phyloP scores from a whole-genome alignment of 257 asterid genomes.

The Nicotiana undulata region DNA sequence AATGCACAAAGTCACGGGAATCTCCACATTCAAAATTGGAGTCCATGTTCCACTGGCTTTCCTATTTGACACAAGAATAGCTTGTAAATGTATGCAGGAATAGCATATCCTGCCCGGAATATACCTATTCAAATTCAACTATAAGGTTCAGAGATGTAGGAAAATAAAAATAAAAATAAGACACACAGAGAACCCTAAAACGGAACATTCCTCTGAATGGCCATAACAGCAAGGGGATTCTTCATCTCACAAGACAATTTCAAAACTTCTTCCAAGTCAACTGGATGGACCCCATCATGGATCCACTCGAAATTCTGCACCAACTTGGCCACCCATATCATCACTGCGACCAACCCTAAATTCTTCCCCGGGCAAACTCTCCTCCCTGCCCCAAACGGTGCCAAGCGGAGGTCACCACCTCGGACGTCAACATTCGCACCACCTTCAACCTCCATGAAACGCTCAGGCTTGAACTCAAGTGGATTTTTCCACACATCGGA shows the following conservation, averaged over 20 bases:
- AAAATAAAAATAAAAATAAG: background rate
- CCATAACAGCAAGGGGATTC: constrained; percentile 32
- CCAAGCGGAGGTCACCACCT: constrained; percentile 40
- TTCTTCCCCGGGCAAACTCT: constrained; percentile 57
- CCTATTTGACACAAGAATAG: no score
- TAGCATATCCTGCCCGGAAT: background rate
- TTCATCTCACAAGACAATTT: constrained; percentile 60
- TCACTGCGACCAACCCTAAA: constrained; percentile 34
- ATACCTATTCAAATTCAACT: background rate
- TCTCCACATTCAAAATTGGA: no score
- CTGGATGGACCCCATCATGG: background rate
- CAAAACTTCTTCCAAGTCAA: constrained; percentile 40
- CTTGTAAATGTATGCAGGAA: background rate
- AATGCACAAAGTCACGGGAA: no score
- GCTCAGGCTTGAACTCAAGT: constrained; percentile 26
- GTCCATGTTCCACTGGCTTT: no score
- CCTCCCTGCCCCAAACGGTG: constrained; percentile 57
- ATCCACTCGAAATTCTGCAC: constrained; percentile 32
- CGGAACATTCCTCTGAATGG: constrained; percentile 16
- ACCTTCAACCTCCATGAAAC: constrained; percentile 20
- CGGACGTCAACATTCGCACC: constrained; percentile 29
- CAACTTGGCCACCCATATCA: constrained; percentile 45
- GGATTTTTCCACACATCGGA: constrained; percentile 28
- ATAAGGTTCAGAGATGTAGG: background rate
- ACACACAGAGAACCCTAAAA: background rate